These are phyloP conservation scores for Suillus cothurnatus DNA, from an alignment of 768 basidiomycete genomes.

Conservation along the genomic window DNA sequence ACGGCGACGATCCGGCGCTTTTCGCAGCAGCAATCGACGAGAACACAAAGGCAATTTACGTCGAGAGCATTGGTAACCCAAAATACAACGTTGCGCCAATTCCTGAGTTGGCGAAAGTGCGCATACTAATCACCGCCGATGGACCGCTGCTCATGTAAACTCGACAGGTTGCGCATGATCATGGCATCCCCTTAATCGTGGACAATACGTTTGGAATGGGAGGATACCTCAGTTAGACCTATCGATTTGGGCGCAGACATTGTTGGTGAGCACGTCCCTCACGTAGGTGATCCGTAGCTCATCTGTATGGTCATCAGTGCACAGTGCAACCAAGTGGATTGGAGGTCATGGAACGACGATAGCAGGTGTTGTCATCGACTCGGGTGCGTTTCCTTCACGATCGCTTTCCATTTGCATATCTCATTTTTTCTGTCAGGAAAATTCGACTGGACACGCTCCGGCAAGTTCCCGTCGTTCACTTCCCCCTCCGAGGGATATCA, in stretches of 20 bases:
- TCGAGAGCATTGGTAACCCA: slow-evolving; percentile 67
- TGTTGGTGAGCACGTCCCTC: slow-evolving; percentile 35
- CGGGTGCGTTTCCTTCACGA: slow-evolving; percentile 38
- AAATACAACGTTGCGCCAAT: slow-evolving; percentile 59
- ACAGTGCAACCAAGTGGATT: slow-evolving; percentile 70
- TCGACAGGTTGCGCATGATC: slow-evolving; percentile 56
- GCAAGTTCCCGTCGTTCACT: slow-evolving; percentile 59
- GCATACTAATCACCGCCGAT: neutral
- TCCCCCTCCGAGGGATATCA: slow-evolving; percentile 60
- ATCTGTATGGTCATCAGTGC: slow-evolving; percentile 33
- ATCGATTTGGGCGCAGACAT: slow-evolving; percentile 62
- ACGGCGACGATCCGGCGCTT: slow-evolving; percentile 44
- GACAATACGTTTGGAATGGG: slow-evolving; percentile 69
- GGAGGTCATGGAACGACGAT: slow-evolving; percentile 70
- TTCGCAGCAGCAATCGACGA: slow-evolving; percentile 59
- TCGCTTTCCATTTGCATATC: neutral
- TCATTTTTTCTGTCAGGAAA: slow-evolving; percentile 40
- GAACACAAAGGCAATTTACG: slow-evolving; percentile 58
- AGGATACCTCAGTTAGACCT: slow-evolving; percentile 55
- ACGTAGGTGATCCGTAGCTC: neutral
- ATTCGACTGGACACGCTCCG: slow-evolving; percentile 56
- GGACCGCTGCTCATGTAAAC: neutral
- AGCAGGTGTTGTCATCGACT: slow-evolving; percentile 63
- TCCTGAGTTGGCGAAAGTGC: slow-evolving; percentile 55
- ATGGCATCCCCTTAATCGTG: slow-evolving; percentile 63